Conservation (phyloP, 768 basidiomycete genomes). For the Lactarius akahatsu region DNA sequence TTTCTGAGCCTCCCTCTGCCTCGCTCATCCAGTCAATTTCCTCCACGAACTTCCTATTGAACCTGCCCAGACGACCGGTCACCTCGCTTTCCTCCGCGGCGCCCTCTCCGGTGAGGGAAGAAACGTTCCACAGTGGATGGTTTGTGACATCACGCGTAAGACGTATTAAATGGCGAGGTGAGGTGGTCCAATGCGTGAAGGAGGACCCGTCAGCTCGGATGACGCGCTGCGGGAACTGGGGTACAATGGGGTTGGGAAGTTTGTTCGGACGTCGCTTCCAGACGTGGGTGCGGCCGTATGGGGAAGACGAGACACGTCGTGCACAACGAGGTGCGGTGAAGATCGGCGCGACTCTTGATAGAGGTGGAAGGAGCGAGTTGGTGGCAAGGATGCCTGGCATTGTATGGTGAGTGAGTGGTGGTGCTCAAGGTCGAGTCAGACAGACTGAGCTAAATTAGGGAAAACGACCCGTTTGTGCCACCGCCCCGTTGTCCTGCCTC, state of each 20-base stretch:
- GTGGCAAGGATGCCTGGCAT: constrained; percentile 7
- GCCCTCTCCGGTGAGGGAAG: constrained; percentile 42
- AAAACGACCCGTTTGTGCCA: not conserved
- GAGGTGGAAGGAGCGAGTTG: not conserved
- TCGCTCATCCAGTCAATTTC: constrained; percentile 38
- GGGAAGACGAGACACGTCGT: constrained; percentile 63
- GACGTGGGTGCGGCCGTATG: constrained; percentile 83
- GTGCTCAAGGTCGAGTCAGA: not conserved
- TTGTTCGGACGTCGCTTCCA: constrained; percentile 65
- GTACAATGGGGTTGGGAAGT: constrained; percentile 81
- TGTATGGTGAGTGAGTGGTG: not conserved
- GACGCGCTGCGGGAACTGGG: constrained; percentile 83
- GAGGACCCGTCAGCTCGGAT: constrained; percentile 87
- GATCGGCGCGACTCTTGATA: not conserved
- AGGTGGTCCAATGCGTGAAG: constrained; percentile 86
- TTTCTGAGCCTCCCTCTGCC: constrained; percentile 13
- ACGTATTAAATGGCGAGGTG: constrained; percentile 72
- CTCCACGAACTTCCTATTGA: constrained; percentile 69
- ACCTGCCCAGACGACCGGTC: constrained; percentile 78
- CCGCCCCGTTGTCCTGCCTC: not conserved
- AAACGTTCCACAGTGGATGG: constrained; percentile 82
- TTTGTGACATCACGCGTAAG: constrained; percentile 88
- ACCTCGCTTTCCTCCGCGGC: constrained; percentile 68
- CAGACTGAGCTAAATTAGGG: not conserved
- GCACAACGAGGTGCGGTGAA: constrained; percentile 10